Evolutionary conservation across 495 filamentous ascomycete species (phyloP).

Genomic region (Hypoxylon subgilvum): DNA sequence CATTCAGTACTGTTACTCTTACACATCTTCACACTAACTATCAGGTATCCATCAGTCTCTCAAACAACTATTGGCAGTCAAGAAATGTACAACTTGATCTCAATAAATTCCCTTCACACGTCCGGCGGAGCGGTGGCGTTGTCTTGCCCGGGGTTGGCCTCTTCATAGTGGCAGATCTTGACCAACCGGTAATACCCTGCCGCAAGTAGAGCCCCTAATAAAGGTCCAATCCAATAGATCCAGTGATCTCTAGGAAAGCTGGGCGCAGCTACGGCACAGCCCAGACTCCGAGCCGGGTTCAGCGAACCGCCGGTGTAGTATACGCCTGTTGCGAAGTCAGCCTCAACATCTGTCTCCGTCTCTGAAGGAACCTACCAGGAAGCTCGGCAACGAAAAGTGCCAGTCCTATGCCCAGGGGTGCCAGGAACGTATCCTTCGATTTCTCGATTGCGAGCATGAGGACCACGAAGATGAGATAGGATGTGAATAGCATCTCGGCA

Average conservation of each 20-base stretch:
- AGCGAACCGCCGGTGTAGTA: constrained; percentile 63
- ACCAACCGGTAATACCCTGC: constrained; percentile 69
- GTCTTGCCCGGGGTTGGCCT: constrained; percentile 78
- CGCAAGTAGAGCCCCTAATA: constrained; percentile 68
- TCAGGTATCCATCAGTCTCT: no score
- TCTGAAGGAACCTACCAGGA: constrained; percentile 50
- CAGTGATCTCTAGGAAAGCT: constrained; percentile 57
- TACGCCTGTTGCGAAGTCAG: constrained; percentile 46
- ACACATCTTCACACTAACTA: no score
- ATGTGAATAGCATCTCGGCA: constrained; percentile 78
- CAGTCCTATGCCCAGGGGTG: constrained; percentile 75
- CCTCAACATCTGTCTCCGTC: neutral
- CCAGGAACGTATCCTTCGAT: constrained; percentile 73
- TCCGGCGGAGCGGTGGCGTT: constrained; percentile 8
- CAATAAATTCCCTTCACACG: no score
- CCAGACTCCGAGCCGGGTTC: constrained; percentile 61
- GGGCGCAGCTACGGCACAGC: constrained; percentile 54
- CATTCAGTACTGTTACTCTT: no score
- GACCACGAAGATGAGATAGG: constrained; percentile 71
- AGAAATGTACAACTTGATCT: no score
- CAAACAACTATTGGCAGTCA: no score
- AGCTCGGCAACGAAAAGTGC: constrained; percentile 72
- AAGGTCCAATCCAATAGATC: constrained; percentile 71
- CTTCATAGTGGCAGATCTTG: constrained; percentile 71
- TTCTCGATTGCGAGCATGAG: constrained; percentile 80